Conservation (phyloP, 1,284 basidiomycete genomes). For the Papiliotrema nemorosa region DNA sequence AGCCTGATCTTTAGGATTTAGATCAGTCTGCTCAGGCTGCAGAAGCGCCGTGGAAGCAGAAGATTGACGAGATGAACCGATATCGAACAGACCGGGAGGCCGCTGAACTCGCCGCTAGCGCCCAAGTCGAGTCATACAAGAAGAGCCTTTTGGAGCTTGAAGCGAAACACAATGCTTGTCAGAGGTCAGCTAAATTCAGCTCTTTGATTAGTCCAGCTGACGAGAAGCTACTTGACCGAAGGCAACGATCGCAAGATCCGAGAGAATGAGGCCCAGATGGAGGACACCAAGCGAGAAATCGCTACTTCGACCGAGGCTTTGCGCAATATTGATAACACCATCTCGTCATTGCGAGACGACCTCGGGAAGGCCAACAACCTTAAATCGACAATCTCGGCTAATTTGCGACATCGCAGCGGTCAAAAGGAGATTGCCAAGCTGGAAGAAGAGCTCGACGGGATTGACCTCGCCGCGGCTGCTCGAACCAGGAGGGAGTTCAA, state of each 20-base stretch:
- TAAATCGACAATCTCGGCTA: conserved; percentile 75
- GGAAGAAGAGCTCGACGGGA: conserved; percentile 66
- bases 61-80: conserved; percentile 33
- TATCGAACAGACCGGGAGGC: conserved; percentile 31
- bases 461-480: conserved; percentile 76
- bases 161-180: conserved; percentile 36
- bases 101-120: conserved; percentile 31
- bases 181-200: conserved; percentile 20
- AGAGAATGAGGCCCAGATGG: conserved; percentile 61
- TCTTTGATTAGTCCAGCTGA: neutral
- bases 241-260: conserved; percentile 62
- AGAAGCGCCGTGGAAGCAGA: conserved; percentile 44
- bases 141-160: conserved; percentile 37
- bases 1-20: conserved; percentile 28
- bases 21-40: conserved; percentile 34
- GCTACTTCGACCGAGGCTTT: conserved; percentile 54
- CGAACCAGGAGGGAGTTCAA: conserved; percentile 79
- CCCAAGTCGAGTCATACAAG: conserved; percentile 32
- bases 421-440: conserved; percentile 64
- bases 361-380: conserved; percentile 62
- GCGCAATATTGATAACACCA: conserved; percentile 59
- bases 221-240: conserved; percentile 65
- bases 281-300: conserved; percentile 47
- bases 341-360: conserved; percentile 52
- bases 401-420: conserved; percentile 73